Base-by-base conservation (phyloP, 2,329 filamentous ascomycete species). In the Arthrobotrys musiformis region DNA sequence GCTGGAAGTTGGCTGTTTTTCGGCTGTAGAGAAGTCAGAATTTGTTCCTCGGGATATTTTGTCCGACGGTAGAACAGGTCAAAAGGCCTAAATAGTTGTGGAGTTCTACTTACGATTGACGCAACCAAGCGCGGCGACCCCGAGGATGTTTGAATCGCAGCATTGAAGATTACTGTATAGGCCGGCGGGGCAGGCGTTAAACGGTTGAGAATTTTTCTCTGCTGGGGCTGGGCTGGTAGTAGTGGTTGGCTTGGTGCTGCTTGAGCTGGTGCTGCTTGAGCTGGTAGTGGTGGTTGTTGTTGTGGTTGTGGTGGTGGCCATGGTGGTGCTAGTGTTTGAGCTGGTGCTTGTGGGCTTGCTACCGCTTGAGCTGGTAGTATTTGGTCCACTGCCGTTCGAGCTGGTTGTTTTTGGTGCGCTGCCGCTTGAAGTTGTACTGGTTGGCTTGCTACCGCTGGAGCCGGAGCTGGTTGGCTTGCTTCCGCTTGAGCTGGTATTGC, bases 121-220 rank as follows among this genome's bases (percentile, higher is more conserved):
- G 82, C 89, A 91, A 84, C 90, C 84, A 24, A 90, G 84, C 81
- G 88, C 84, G 2, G 86, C 87, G 72, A 90, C 78, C 74, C 87
- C 86, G 42, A 90, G 86, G 35, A 90, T 85, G 79, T 90, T 87
- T 24, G 88, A 89, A 13, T 88, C 87, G 81, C 89, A 91, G 85
- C 89, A 91, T 79, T 87, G 85, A 2, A 86, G 81, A 33, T 80
- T 84, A 79, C 81, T 82, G 79, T 86, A 86, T 19, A 86, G 83
- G 17, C 83, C 83, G 30, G 82, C 82, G 80, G 86, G 87, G 46
- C 86, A 82, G 7, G 80, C 61, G 68, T 86, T 17, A 19, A 17
- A 48, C n/a, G n/a, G 30, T 40, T n/a, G 22, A 4, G 44, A n/a
- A n/a, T 46, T 6, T n/a, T 4, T 54, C 33, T 4, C 13, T 11